Conservation (phyloP, 2,329 filamentous ascomycete species). For the Ophiostoma montium region DNA sequence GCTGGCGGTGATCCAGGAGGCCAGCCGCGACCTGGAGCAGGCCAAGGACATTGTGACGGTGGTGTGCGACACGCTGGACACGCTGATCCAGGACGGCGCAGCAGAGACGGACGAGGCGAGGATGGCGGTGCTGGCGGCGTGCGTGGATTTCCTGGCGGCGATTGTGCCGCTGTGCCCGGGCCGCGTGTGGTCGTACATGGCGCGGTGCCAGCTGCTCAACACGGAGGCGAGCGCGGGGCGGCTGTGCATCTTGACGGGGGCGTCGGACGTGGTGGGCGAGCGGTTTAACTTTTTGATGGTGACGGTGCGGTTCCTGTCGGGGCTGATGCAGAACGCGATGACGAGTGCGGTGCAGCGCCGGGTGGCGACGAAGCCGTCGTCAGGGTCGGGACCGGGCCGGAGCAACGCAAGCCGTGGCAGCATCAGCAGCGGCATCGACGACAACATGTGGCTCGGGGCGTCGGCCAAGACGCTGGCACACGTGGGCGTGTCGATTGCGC, state of each 20-base stretch:
- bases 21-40: slow-evolving; percentile 37
- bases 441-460: slow-evolving; percentile 51
- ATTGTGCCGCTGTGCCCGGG: slow-evolving; percentile 63
- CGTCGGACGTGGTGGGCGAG: slow-evolving; percentile 62
- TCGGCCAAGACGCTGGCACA: slow-evolving; percentile 64
- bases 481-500: slow-evolving; percentile 58
- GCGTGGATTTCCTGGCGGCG: slow-evolving; percentile 65
- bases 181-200: slow-evolving; percentile 80
- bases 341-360: slow-evolving; percentile 54
- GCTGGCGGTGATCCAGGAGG: slow-evolving; percentile 41
- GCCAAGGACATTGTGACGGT: slow-evolving; percentile 67
- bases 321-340: slow-evolving; percentile 62
- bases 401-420: slow-evolving; percentile 28
- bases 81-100: slow-evolving; percentile 43
- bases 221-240: slow-evolving; percentile 62
- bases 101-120: slow-evolving; percentile 46
- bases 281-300: slow-evolving; percentile 65
- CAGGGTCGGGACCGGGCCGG: background rate
- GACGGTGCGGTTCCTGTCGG: slow-evolving; percentile 59
- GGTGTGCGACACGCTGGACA: slow-evolving; percentile 74
- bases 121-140: slow-evolving; percentile 53
- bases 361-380: slow-evolving; percentile 31
- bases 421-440: slow-evolving; percentile 1
- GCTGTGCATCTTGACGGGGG: slow-evolving; percentile 65
- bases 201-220: slow-evolving; percentile 66